Conservation (phyloP, 768 basidiomycete genomes). For the Tubosaeta sp. region DNA sequence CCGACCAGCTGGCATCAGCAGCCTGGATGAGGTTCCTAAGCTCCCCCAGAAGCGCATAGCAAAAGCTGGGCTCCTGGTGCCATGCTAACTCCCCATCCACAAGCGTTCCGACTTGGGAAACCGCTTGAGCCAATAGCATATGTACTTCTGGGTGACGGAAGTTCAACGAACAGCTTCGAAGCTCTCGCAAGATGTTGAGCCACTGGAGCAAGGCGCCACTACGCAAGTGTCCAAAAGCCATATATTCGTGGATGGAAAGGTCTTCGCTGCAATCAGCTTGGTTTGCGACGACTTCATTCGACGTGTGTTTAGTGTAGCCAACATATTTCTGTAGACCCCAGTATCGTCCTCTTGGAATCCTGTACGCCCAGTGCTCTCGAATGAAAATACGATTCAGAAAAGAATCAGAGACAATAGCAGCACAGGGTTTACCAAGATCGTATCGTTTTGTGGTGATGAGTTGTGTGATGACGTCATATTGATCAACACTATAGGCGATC, state of each 20-base stretch:
- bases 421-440: too few species aligned
- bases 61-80: constrained; percentile 38
- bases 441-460: too few species aligned
- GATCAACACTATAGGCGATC: constrained; percentile 33
- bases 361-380: constrained; percentile 32
- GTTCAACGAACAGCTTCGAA: too few species aligned
- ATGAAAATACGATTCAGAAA: too few species aligned
- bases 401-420: constrained; percentile 6
- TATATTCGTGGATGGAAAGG: too few species aligned
- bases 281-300: constrained; percentile 40
- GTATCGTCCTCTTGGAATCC: constrained; percentile 33
- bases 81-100: constrained; percentile 25
- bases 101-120: too few species aligned
- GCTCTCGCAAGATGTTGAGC: too few species aligned
- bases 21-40: constrained; percentile 30
- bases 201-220: too few species aligned
- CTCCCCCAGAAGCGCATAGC: constrained; percentile 30
- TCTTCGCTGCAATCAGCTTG: constrained; percentile 38
- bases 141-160: too few species aligned
- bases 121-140: too few species aligned
- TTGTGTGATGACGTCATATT: constrained; percentile 22
- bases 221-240: too few species aligned
- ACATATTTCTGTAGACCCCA: constrained; percentile 34
- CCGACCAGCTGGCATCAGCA: constrained; percentile 39
- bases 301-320: constrained; percentile 30